Evolutionary conservation across 1,139 yeast genomes (phyloP), one percentile per base, ranked within the genome.

Genomic region (Kurtzmaniella quercitrusa): DNA sequence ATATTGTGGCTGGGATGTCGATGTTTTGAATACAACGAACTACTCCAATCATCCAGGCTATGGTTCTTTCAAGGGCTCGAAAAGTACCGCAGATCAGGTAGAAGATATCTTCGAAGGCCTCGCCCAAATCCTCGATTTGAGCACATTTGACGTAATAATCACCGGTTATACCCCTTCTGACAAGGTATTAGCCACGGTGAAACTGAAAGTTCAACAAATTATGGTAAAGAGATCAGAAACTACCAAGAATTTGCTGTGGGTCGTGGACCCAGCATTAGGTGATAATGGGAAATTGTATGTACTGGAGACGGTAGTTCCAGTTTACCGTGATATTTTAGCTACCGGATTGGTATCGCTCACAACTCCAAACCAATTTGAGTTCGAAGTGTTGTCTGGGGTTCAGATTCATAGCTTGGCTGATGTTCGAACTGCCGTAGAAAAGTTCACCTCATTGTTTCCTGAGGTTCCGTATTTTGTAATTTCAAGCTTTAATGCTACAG

Each of bases 11-110:
- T 89, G 95, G 95, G 87, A 89, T 53, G 95, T 86, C 11, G 95
- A 88, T 59, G 81, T 77, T 10, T 60, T 88, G 49, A 86, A 88
- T 58, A 85, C 95, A 2, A 93, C 88, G 19, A 83, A 85, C 53
- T 82, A 79, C 53, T 83, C 93, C 10, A 88, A 87, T 55, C 95
- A 88, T 62, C 87, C 95, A 0, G 95, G 87, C 0, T 86, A 86
- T 58, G 93, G 91, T 0, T 48, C 42, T 14, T 58, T 60, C 38
- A 52, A 52, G 42, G 65, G 59, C 14, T 55, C 57, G n/a, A 52
- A 52, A 9, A 46, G 48, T 25, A 27, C 56, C 5, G 51, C 61
- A 2, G 57, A 59, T 17, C 47, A 55, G 25, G 48, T 63, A 2
- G 45, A 41, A 11, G 60, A 56, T 38, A 48, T 65, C 10, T 46